Evolutionary conservation across 139 green algal species (phyloP).

Genomic region (Chlamydomonas sphaeroides): DNA sequence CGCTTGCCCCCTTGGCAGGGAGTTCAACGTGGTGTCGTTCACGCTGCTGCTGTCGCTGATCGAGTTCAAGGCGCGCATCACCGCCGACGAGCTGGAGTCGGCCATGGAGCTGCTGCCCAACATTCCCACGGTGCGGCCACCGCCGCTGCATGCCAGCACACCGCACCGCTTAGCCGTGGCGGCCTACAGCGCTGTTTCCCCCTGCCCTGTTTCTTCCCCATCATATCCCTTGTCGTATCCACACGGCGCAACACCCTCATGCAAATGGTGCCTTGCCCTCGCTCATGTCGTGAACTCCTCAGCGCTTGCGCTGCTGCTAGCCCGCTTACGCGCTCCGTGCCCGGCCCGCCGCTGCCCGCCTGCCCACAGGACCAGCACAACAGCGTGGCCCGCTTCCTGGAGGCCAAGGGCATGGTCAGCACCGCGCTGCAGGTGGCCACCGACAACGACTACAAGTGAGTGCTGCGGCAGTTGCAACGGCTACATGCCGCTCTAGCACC

Average conservation of each 20-base stretch:
- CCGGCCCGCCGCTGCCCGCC: not conserved
- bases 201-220: too few species aligned
- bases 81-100: slow-evolving; percentile 61
- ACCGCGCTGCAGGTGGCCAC: slow-evolving; percentile 92
- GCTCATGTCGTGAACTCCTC: too few species aligned
- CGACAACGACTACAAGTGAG: slow-evolving; percentile 89
- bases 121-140: slow-evolving; percentile 53
- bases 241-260: too few species aligned
- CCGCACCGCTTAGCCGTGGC: too few species aligned
- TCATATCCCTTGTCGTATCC: too few species aligned
- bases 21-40: slow-evolving; percentile 85
- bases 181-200: too few species aligned
- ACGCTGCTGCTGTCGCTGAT: slow-evolving; percentile 95
- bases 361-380: slow-evolving; percentile 77
- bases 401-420: slow-evolving; percentile 83
- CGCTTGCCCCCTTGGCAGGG: too few species aligned
- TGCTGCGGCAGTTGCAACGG: too few species aligned
- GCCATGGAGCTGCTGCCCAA: slow-evolving; percentile 63
- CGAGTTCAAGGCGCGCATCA: slow-evolving; percentile 91
- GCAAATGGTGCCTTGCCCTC: too few species aligned
- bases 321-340: not conserved
- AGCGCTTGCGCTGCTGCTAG: not conserved
- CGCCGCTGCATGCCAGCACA: too few species aligned
- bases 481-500: too few species aligned
- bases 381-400: slow-evolving; percentile 93